A percentile compares a stretch with the other conserved stretches of the same genome.
Conservation (phyloP, 192 early-diverging fungal species). For the Umbelopsis sp. region DNA sequence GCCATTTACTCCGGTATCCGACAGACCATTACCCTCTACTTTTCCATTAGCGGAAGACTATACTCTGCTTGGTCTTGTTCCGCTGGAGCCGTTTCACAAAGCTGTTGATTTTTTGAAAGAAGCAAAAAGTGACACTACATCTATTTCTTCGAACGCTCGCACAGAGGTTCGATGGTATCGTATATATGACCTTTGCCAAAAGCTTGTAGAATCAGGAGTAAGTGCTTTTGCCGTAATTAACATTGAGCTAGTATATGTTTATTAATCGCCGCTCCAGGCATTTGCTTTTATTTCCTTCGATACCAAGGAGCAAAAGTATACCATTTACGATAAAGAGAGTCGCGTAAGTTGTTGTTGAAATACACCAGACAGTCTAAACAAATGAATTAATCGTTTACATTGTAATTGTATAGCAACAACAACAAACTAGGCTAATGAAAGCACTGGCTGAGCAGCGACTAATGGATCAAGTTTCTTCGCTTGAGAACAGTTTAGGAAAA, state of each 20-base stretch:
- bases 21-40: constrained; percentile 22
- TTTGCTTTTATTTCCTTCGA: constrained; percentile 46
- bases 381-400: too few relatives aligned
- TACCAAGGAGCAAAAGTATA: constrained; percentile 35
- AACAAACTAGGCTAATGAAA: constrained; percentile 46
- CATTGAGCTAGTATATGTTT: background rate
- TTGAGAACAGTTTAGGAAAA: constrained; percentile 43
- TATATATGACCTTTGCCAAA: constrained; percentile 21
- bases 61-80: constrained; percentile 39
- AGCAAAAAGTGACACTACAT: background rate
- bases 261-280: constrained; percentile 24
- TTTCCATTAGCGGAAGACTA: constrained; percentile 41
- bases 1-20: background rate
- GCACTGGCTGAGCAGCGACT: constrained; percentile 43
- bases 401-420: constrained; percentile 36
- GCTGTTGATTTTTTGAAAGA: constrained; percentile 41
- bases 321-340: constrained; percentile 43
- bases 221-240: background rate
- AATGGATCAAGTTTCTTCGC: constrained; percentile 42
- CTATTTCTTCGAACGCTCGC: constrained; percentile 20
- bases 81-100: constrained; percentile 35
- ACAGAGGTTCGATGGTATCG: constrained; percentile 41
- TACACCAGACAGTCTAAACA: too few relatives aligned
- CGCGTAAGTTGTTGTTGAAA: constrained; percentile 29
- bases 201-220: constrained; percentile 4